Conservation (phyloP, 345 rosid genomes). For the Noccaea caerulescens region DNA sequence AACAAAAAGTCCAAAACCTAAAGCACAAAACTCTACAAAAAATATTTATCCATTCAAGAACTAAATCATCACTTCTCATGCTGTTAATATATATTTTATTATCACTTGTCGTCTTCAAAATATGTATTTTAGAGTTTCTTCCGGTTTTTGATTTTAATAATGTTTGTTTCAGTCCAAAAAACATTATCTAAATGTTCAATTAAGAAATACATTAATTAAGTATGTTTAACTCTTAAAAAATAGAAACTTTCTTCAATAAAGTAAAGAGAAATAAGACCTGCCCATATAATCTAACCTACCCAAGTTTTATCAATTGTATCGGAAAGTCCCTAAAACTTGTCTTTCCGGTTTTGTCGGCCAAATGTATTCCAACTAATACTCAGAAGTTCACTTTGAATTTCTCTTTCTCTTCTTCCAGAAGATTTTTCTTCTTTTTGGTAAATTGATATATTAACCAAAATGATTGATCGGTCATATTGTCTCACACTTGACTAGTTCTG, state of each 20-base stretch:
- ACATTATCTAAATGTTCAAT: too few species aligned
- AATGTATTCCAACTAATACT: conserved; percentile 30
- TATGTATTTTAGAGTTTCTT: too few species aligned
- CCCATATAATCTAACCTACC: conserved; percentile 41
- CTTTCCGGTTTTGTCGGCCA: conserved; percentile 20
- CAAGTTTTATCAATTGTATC: conserved; percentile 29
- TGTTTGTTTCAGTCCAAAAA: too few species aligned
- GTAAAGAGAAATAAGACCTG: conserved; percentile 23
- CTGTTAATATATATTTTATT: too few species aligned
- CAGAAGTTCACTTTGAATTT: conserved; percentile 36
- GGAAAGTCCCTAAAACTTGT: conserved; percentile 25
- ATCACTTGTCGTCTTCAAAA: too few species aligned
- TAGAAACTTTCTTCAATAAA: background rate
- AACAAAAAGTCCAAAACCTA: background rate
- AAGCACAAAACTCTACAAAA: background rate
- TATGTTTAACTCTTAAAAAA: background rate
- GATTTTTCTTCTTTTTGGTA: background rate
- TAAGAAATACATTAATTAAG: background rate
- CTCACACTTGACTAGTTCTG: background rate
- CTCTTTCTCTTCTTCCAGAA: conserved; percentile 43
- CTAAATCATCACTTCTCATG: too few species aligned
- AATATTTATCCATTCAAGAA: too few species aligned
- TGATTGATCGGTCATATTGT: conserved; percentile 10
- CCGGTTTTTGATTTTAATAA: too few species aligned
- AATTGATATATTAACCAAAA: background rate